phyloP scores from a whole-genome alignment of 2,329 filamentous ascomycete species.

The Coniochaeta sp. region DNA sequence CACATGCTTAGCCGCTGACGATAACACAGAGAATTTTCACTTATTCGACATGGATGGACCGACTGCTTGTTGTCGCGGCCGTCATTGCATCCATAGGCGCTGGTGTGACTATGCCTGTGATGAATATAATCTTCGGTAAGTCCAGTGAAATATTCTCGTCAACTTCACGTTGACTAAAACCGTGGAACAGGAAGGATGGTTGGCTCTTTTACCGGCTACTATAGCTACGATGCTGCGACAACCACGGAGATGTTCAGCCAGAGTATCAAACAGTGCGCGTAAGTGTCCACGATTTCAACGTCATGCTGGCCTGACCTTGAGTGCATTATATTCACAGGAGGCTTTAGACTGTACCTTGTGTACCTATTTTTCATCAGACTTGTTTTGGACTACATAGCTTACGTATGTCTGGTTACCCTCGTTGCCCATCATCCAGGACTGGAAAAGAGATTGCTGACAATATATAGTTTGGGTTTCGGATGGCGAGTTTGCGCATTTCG shows the following conservation, averaged over 20 bases:
- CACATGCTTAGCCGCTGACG: not conserved
- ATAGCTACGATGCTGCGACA: constrained; percentile 13
- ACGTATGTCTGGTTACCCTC: constrained; percentile 11
- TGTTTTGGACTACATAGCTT: constrained; percentile 44
- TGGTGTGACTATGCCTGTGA: constrained; percentile 49
- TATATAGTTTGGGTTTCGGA: constrained; percentile 42
- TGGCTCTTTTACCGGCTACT: constrained; percentile 22
- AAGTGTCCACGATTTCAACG: constrained; percentile 3
- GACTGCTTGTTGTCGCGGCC: constrained; percentile 36
- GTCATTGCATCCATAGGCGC: constrained; percentile 42
- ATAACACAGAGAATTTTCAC: constrained; percentile 33
- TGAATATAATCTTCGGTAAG: constrained; percentile 53
- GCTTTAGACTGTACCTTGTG: constrained; percentile 53
- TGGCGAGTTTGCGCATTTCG: constrained; percentile 53
- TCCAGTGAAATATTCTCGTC: constrained; percentile 13
- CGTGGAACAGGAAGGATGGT: constrained; percentile 18
- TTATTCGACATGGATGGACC: constrained; percentile 47
- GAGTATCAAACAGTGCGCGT: constrained; percentile 21
- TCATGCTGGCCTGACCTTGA: constrained; percentile 7
- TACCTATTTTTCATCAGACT: constrained; percentile 63
- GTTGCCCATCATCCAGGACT: not conserved
- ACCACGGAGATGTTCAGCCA: constrained; percentile 18
- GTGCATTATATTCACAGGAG: not conserved
- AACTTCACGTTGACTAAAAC: not conserved
- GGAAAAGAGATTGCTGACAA: not conserved